Conservation (phyloP, 306 rosid genomes). For the Trichosanthes truncata region DNA sequence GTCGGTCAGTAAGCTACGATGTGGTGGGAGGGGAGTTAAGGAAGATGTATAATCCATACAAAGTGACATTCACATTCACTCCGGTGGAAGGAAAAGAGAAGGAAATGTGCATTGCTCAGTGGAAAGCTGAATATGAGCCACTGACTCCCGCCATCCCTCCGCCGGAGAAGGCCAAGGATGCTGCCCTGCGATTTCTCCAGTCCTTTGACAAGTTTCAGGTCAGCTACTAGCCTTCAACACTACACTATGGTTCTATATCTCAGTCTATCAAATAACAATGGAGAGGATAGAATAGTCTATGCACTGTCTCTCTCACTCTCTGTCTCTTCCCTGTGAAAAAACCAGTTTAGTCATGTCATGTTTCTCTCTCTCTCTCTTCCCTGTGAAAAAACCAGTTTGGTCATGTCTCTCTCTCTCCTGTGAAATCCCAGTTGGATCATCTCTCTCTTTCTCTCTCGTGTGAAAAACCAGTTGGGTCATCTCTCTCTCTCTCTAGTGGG, state of each 20-base stretch:
- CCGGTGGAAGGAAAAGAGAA: constrained; percentile 23
- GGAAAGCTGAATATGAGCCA: constrained; percentile 28
- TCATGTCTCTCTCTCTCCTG: background rate
- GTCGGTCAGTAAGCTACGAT: constrained; percentile 21
- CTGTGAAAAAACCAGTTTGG: background rate
- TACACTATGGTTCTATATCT: background rate
- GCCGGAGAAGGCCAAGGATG: constrained; percentile 25
- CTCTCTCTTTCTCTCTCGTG: background rate
- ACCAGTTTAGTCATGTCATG: background rate
- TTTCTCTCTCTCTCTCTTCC: background rate
- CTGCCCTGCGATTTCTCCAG: constrained; percentile 27
- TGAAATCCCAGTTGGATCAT: background rate
- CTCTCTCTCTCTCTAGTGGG: background rate
- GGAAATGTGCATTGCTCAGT: constrained; percentile 20
- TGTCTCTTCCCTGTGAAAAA: background rate
- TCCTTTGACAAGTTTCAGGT: constrained; percentile 28
- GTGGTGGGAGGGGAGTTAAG: constrained; percentile 30
- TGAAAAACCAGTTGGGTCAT: background rate
- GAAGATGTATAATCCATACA: constrained; percentile 30
- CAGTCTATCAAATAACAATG: background rate
- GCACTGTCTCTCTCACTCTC: background rate
- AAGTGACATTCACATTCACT: constrained; percentile 30
- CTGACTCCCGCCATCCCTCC: constrained; percentile 19
- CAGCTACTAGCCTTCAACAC: background rate
- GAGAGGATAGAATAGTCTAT: background rate